Base-by-base conservation (phyloP, 2,329 filamentous ascomycete genomes). In the Salinomyces thailandicus region DNA sequence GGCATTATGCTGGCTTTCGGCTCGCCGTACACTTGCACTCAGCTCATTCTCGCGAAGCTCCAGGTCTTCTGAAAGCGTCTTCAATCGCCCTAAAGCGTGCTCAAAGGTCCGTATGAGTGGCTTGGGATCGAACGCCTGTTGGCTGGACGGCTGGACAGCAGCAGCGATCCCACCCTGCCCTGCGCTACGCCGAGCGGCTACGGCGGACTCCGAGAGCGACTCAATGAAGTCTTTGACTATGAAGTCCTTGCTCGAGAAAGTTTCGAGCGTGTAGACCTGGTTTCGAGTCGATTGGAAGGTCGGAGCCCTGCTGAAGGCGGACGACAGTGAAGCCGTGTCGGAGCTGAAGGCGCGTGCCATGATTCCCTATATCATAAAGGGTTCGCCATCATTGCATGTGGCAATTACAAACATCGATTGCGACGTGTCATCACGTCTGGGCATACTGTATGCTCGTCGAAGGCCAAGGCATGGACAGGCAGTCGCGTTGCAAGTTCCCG, bases 151-250 rank as follows among this genome's bases (percentile, higher is more conserved):
- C 35, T 59, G 43, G 24, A 53, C 26, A 48, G 43, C 58, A 45
- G 43, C 54, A 51, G 44, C 47, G n/a, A 26, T 26, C 9, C 22
- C 22, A 18, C 60, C 49, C 14, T 18, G 18, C 19, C 74, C 71
- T 5, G 75, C 78, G 11, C 87, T 95, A 41, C 84, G 81, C 36
- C 91, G 83, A 54, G 72, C 69, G n/a, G 84, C 79, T 22, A 85
- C 74, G 15, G 85, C 83, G 49, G 72, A 82, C 45, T 96, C 87
- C 34, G 89, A 91, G 39, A 98, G 77, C 35, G 80, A 77, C 59
- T 98, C 93, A 51, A 98, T 80, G 58, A 98, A 98, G 65, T 98
- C 91, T 55, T 93, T 86, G 48, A 96, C 89, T 45, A 96, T 95
- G 56, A 96, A 98, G 64, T 96, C 91, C 51, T 65, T 66, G 48